Percentiles rank a stretch among this genome's conserved stretches.
These are phyloP conservation scores for Blastocystis sp. DNA, from an alignment of 352 stramenopile species.

Conservation along the genomic window DNA sequence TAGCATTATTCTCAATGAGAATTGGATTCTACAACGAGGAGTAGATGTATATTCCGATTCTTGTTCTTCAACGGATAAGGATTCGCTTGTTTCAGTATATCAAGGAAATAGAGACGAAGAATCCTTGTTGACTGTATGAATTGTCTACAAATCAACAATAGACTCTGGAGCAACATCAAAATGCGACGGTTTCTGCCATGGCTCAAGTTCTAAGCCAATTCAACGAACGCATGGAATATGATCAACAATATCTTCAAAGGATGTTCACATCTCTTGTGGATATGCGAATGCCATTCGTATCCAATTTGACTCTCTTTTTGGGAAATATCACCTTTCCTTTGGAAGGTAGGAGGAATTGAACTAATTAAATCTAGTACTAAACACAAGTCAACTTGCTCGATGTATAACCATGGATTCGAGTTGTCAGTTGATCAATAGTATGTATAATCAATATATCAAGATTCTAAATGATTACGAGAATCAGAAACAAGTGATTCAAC, in stretches of 20 bases:
- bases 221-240: neutral
- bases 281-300: neutral
- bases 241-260: neutral
- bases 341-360: neutral
- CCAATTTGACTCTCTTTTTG: neutral
- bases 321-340: neutral
- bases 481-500: neutral
- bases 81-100: neutral
- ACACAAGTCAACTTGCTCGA: neutral
- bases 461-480: neutral
- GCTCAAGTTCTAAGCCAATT: neutral
- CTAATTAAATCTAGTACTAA: neutral
- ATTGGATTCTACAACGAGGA: too few species aligned
- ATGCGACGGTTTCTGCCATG: neutral
- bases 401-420: conserved; percentile 20
- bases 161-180: neutral
- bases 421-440: neutral
- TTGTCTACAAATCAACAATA: neutral
- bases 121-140: too few species aligned
- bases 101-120: neutral
- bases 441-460: conserved; percentile 21
- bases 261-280: neutral
- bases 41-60: too few species aligned
- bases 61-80: neutral
- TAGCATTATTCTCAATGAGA: too few species aligned